These are phyloP conservation scores for Austroboletus rostrupii DNA, from an alignment of 1,284 basidiomycete species.

Conservation along the genomic window DNA sequence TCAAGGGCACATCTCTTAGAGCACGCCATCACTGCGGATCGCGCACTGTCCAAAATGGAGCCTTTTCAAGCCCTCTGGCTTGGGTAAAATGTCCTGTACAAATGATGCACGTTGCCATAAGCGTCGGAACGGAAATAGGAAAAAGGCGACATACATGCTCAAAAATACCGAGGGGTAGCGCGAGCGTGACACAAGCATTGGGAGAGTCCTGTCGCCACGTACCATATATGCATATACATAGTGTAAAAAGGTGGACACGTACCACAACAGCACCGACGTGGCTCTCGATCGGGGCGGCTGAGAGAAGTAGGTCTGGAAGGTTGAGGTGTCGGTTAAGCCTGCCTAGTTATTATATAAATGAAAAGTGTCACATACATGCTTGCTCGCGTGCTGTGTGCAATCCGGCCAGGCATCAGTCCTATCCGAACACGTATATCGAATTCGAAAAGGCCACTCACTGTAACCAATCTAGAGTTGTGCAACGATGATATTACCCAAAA, in stretches of 20 bases:
- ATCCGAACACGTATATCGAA: not conserved
- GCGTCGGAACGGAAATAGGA: not conserved
- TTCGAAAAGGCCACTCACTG: constrained; percentile 41
- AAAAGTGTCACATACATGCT: constrained; percentile 50
- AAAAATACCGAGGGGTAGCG: constrained; percentile 68
- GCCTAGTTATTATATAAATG: not conserved
- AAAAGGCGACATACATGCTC: constrained; percentile 48
- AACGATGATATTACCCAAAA: not conserved
- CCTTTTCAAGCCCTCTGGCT: constrained; percentile 54
- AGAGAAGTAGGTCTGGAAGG: constrained; percentile 67
- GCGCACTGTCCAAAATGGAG: constrained; percentile 63
- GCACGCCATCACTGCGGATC: constrained; percentile 59
- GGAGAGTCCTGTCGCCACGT: constrained; percentile 54
- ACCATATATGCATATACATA: not conserved
- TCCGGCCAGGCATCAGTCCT: not conserved
- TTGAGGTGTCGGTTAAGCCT: not conserved
- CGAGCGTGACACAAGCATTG: constrained; percentile 74
- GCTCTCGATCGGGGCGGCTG: constrained; percentile 73
- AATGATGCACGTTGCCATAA: not conserved
- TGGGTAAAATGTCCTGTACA: constrained; percentile 59
- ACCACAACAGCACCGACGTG: constrained; percentile 74
- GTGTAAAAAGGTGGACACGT: constrained; percentile 19
- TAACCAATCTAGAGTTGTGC: constrained; percentile 49
- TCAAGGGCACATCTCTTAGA: constrained; percentile 22
- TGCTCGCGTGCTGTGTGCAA: constrained; percentile 57